Evolutionary conservation across 192 early-diverging fungal genomes (phyloP).

Genomic region (Gryganskiella cystojenkinii): DNA sequence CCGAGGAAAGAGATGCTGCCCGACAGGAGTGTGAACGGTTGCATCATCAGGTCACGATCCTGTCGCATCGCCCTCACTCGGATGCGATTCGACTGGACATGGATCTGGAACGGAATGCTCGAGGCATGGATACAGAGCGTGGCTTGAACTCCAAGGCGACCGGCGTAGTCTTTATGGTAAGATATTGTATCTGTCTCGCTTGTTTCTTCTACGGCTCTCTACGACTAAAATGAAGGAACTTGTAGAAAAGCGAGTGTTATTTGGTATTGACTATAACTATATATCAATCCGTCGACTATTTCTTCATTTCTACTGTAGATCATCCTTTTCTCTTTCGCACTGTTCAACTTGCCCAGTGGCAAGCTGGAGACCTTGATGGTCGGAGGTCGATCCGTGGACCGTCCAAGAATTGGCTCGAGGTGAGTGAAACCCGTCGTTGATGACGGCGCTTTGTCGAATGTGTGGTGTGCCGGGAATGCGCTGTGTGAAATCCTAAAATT

Average conservation of each 20-base stretch:
- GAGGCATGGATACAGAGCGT: slow-evolving; percentile 28
- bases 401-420: slow-evolving; percentile 52
- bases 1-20: slow-evolving; percentile 56
- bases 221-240: no score
- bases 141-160: slow-evolving; percentile 60
- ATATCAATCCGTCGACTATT: slow-evolving; percentile 5
- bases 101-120: slow-evolving; percentile 44
- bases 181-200: not conserved
- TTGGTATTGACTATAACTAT: slow-evolving; percentile 7
- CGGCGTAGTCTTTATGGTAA: slow-evolving; percentile 72
- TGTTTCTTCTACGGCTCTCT: not conserved
- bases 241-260: no score
- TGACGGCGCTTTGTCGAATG: no score
- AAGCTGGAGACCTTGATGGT: slow-evolving; percentile 59
- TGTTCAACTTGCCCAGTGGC: slow-evolving; percentile 76
- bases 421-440: no score
- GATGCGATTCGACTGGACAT: slow-evolving; percentile 39
- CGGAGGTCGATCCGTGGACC: slow-evolving; percentile 50
- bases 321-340: slow-evolving; percentile 84
- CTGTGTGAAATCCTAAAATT: no score
- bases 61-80: slow-evolving; percentile 11
- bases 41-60: slow-evolving; percentile 17
- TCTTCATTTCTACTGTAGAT: slow-evolving; percentile 61
- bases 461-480: no score
- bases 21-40: slow-evolving; percentile 40